A percentile compares a stretch with the other conserved stretches of the same genome.
These are phyloP conservation scores for Cyclostephanos tholiformis DNA, from an alignment of 108 stramenopile genomes.

Conservation along the genomic window DNA sequence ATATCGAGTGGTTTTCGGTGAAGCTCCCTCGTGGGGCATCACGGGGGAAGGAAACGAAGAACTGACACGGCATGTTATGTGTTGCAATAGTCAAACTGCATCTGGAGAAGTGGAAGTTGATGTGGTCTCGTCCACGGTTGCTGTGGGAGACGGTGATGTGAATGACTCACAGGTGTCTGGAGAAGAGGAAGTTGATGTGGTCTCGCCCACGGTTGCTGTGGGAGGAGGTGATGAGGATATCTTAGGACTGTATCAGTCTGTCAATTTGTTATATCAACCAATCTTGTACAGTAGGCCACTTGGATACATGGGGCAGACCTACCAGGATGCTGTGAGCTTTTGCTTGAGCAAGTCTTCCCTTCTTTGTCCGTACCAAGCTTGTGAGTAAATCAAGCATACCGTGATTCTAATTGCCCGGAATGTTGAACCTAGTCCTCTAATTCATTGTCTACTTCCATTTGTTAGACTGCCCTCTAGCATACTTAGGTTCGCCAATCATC, in stretches of 20 bases:
- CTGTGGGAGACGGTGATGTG: too few species aligned
- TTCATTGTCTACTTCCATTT: too few species aligned
- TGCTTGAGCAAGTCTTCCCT: background rate
- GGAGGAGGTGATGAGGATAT: too few species aligned
- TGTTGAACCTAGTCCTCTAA: too few species aligned
- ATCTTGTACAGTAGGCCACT: background rate
- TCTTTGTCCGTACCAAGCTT: slow-evolving; percentile 1
- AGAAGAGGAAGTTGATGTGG: too few species aligned
- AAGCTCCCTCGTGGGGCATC: background rate
- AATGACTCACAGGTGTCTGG: too few species aligned
- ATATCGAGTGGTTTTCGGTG: background rate
- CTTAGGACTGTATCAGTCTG: background rate
- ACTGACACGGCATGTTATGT: background rate
- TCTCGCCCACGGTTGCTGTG: too few species aligned
- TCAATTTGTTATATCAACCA: background rate
- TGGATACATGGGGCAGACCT: background rate
- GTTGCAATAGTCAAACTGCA: background rate
- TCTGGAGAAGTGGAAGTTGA: too few species aligned
- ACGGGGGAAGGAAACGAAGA: background rate
- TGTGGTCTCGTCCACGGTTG: too few species aligned
- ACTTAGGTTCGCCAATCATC: background rate
- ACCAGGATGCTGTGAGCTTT: background rate
- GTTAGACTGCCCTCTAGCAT: background rate
- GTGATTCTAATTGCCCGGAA: too few species aligned
- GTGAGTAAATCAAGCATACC: too few species aligned